Conservation (phyloP, 2,329 filamentous ascomycete species). For the Paecilomyces sp. region DNA sequence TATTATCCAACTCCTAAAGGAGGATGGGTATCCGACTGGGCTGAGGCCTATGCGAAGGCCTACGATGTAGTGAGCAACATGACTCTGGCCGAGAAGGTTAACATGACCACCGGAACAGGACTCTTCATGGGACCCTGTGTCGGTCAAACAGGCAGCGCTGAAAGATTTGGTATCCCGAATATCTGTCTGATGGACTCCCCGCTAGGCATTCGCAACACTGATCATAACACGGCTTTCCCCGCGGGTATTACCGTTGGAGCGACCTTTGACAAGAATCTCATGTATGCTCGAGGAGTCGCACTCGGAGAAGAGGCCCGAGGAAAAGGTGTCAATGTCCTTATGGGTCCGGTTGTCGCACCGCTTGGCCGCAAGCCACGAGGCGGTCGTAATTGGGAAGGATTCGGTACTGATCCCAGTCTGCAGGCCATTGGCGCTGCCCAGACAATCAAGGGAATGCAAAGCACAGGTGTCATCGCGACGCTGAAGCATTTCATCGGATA, state of each 20-base stretch:
- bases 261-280: slow-evolving; percentile 66
- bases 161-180: slow-evolving; percentile 63
- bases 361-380: slow-evolving; percentile 65
- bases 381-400: slow-evolving; percentile 70
- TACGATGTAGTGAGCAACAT: slow-evolving; percentile 62
- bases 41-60: slow-evolving; percentile 63
- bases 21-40: slow-evolving; percentile 64
- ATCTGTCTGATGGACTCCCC: slow-evolving; percentile 67
- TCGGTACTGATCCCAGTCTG: slow-evolving; percentile 62
- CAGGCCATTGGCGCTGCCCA: slow-evolving; percentile 46
- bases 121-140: slow-evolving; percentile 68
- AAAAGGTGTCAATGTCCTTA: slow-evolving; percentile 64
- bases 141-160: slow-evolving; percentile 67
- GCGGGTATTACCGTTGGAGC: slow-evolving; percentile 70
- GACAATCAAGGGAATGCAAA: slow-evolving; percentile 52
- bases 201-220: slow-evolving; percentile 63
- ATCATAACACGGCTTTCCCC: slow-evolving; percentile 70
- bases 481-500: slow-evolving; percentile 53
- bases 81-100: slow-evolving; percentile 75
- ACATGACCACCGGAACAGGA: slow-evolving; percentile 65
- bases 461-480: slow-evolving; percentile 49
- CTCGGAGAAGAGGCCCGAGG: slow-evolving; percentile 65
- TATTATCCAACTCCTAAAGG: slow-evolving; percentile 69
- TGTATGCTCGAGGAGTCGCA: slow-evolving; percentile 60
- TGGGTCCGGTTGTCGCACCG: slow-evolving; percentile 65